Percentiles rank a stretch among this genome's conserved stretches.
Conservation (phyloP, 176 grass and related monocot species). For the Musa beccarii region DNA sequence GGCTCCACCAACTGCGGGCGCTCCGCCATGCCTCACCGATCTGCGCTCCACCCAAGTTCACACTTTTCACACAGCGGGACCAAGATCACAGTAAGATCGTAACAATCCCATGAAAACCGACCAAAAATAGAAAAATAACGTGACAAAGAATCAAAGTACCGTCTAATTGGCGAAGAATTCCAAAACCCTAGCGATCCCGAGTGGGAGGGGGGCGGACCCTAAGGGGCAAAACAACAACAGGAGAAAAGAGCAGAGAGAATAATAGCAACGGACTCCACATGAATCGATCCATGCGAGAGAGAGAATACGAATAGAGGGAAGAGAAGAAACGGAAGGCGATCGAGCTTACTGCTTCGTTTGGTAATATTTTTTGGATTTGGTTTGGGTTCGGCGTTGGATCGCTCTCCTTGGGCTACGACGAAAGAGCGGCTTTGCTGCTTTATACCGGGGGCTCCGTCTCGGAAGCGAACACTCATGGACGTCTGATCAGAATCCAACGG, state of each 20-base stretch:
- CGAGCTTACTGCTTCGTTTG: slow-evolving; percentile 11
- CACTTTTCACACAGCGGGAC: neutral
- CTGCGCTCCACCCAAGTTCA: slow-evolving; percentile 8
- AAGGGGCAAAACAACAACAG: slow-evolving; percentile 15
- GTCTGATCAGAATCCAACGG: neutral
- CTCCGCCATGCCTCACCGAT: slow-evolving; percentile 10
- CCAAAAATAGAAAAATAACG: neutral
- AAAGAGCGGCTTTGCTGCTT: neutral
- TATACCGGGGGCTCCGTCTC: neutral
- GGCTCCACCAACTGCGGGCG: slow-evolving; percentile 53
- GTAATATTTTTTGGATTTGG: slow-evolving; percentile 8
- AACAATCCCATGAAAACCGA: slow-evolving; percentile 1
- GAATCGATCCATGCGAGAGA: slow-evolving; percentile 13
- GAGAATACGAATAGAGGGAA: slow-evolving; percentile 8
- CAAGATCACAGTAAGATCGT: neutral
- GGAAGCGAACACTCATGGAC: neutral
- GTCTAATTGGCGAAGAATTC: neutral
- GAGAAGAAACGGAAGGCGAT: slow-evolving; percentile 13
- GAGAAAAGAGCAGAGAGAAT: slow-evolving; percentile 12
- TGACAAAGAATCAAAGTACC: slow-evolving; percentile 3
- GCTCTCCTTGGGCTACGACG: neutral
- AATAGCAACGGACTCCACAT: neutral
- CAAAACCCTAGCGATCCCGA: slow-evolving; percentile 2
- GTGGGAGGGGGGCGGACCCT: slow-evolving; percentile 1
- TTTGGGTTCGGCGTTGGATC: slow-evolving; percentile 14